Conservation (phyloP, 208 protist species). For the Lotmaria passim region DNA sequence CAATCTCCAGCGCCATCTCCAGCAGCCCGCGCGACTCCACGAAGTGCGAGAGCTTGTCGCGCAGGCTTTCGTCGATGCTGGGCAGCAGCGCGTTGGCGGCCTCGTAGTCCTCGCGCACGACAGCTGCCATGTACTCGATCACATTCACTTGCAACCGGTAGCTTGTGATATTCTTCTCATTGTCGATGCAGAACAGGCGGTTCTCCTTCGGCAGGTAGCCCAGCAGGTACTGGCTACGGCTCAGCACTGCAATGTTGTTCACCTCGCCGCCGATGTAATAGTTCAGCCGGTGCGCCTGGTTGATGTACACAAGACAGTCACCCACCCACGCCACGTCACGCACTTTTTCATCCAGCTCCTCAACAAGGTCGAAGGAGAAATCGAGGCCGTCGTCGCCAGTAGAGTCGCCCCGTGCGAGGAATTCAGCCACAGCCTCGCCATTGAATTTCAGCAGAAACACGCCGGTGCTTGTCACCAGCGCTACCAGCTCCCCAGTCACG, state of each 20-base stretch:
- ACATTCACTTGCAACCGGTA: constrained; percentile 93
- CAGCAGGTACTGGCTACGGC: constrained; percentile 88
- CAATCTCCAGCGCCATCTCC: constrained; percentile 93
- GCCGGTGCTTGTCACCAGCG: constrained; percentile 84
- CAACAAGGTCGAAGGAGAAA: constrained; percentile 95
- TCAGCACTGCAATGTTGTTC: constrained; percentile 92
- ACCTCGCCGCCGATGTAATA: constrained; percentile 97
- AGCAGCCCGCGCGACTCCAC: constrained; percentile 92
- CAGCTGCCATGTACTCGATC: constrained; percentile 97
- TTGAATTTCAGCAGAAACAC: constrained; percentile 97
- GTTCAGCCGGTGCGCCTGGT: constrained; percentile 92
- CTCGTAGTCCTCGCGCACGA: constrained; percentile 95
- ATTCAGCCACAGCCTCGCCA: constrained; percentile 71
- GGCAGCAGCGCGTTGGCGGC: constrained; percentile 84
- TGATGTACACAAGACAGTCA: constrained; percentile 98
- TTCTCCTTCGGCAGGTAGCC: constrained; percentile 97
- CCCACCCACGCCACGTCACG: constrained; percentile 95
- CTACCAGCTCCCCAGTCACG: constrained; percentile 88
- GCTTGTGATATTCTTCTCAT: constrained; percentile 90
- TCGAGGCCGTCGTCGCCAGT: constrained; percentile 95
- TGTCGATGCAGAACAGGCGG: constrained; percentile 96
- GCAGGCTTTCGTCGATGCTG: constrained; percentile 77
- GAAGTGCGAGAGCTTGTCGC: constrained; percentile 94
- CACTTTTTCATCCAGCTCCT: constrained; percentile 94
- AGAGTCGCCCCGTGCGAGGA: constrained; percentile 62